Evolutionary conservation across 2,329 filamentous ascomycete genomes (phyloP).

Genomic region (Neofusicoccum parvum): DNA sequence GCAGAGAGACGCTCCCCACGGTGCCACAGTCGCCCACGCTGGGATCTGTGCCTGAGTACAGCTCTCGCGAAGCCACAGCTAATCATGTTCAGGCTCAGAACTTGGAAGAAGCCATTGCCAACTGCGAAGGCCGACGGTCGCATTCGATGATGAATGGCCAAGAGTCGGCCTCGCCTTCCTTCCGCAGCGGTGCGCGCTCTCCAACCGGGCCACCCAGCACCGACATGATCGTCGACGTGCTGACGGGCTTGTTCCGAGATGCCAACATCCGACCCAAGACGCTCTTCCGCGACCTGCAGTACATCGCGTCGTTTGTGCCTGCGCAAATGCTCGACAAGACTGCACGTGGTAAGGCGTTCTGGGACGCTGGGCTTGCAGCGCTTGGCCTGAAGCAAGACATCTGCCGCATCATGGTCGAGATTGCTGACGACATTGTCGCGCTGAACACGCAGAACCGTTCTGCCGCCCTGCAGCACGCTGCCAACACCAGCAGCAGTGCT

Average conservation of each 20-base stretch:
- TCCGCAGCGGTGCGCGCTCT: slow-evolving; percentile 34
- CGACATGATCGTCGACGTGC: slow-evolving; percentile 46
- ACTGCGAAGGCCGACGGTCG: slow-evolving; percentile 68
- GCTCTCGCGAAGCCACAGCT: slow-evolving; percentile 46
- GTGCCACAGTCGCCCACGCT: slow-evolving; percentile 50
- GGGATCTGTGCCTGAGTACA: slow-evolving; percentile 47
- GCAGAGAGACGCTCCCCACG: slow-evolving; percentile 43
- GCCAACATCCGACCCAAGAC: slow-evolving; percentile 48
- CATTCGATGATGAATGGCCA: slow-evolving; percentile 51
- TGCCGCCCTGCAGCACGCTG: slow-evolving; percentile 34
- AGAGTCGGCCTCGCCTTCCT: slow-evolving; percentile 19
- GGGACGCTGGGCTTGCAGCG: slow-evolving; percentile 85
- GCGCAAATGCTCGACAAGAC: slow-evolving; percentile 60
- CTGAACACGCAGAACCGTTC: slow-evolving; percentile 67
- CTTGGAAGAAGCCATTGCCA: slow-evolving; percentile 69
- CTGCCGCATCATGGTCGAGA: slow-evolving; percentile 79
- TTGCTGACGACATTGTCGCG: slow-evolving; percentile 69
- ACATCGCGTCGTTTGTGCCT: slow-evolving; percentile 64
- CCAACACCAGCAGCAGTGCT: slow-evolving; percentile 20
- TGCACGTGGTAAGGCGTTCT: slow-evolving; percentile 74
- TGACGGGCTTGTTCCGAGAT: slow-evolving; percentile 49
- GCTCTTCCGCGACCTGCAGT: slow-evolving; percentile 53
- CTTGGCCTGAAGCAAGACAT: slow-evolving; percentile 87
- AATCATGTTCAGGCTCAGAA: slow-evolving; percentile 47
- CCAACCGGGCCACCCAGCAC: slow-evolving; percentile 43